Conservation (phyloP, 2,329 filamentous ascomycete species). For the Sordariomycetes sp. region DNA sequence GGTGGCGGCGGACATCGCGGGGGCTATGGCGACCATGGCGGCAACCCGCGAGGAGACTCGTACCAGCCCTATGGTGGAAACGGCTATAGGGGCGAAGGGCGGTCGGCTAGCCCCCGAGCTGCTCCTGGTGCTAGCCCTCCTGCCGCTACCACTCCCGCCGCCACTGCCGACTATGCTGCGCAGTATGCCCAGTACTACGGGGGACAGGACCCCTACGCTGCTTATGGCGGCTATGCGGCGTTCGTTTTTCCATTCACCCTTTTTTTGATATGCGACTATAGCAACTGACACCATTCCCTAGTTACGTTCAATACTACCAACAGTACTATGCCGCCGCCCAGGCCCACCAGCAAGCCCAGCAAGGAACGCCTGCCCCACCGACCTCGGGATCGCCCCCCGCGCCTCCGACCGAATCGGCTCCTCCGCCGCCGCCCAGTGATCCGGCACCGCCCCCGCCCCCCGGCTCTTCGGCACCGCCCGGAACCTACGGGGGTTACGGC, state of each 20-base stretch:
- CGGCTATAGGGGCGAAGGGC: neutral
- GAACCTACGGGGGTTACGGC: constrained; percentile 42
- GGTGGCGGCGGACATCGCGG: constrained; percentile 15
- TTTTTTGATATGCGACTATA: neutral
- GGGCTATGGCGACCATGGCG: constrained; percentile 12
- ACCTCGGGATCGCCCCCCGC: constrained; percentile 7
- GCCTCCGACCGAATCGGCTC: constrained; percentile 33
- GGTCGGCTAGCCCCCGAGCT: constrained; percentile 20
- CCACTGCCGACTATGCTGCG: constrained; percentile 54
- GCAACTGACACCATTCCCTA: constrained; percentile 12
- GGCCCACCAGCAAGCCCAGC: constrained; percentile 32
- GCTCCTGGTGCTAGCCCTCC: constrained; percentile 17
- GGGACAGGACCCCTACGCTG: constrained; percentile 71
- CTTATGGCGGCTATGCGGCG: constrained; percentile 81
- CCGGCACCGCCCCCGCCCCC: constrained; percentile 54
- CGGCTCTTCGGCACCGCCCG: constrained; percentile 41
- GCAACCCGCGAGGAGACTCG: constrained; percentile 19
- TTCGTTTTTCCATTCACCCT: constrained; percentile 25
- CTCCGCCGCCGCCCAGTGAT: constrained; percentile 47
- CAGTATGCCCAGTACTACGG: constrained; percentile 80
- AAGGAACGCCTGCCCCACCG: constrained; percentile 29
- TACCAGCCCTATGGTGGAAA: constrained; percentile 15
- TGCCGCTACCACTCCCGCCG: constrained; percentile 6
- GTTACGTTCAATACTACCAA: constrained; percentile 62
- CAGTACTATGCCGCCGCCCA: constrained; percentile 50